Base-by-base conservation (phyloP, 768 basidiomycete species). In the Cystobasidium ongulense region DNA sequence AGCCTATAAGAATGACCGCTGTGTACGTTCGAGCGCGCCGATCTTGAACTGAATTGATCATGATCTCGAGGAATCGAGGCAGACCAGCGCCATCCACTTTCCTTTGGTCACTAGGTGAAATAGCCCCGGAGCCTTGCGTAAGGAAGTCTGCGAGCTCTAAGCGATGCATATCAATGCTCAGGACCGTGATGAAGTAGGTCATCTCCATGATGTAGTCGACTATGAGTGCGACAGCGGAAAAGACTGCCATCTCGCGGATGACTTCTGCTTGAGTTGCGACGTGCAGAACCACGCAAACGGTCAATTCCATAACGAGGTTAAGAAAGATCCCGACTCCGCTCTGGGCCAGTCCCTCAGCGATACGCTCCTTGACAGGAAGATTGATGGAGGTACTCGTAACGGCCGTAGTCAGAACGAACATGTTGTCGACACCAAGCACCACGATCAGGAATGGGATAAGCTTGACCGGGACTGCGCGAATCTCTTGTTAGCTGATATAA, bases 181-280 rank as follows among this genome's bases (percentile, higher is more conserved):
- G 83, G 31, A 96, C 92, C 7, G 94, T 90, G 76, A 94, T 84
- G 82, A 95, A 97, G 82, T 97, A 95, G 0, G 92, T 96, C 79
- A 96, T 91, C 18, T 95, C 89, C 74, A 98, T 85, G 83, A 94
- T 95, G 92, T 92, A 98, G 80, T 98, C 94, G 18, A 92, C 93
- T 35, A 97, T 89, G 25, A 97, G 85, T 13, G 97, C 92, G 27
- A 97, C 92, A 53, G 92, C 88, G 0, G 92, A 92, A 80, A 98
- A 97, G 1, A 62, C 59, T 33, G 27, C 63, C 62, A 54, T 67
- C 36, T 63, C 74, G 8, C 38, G 21, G 33, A 70, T 73, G 7
- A 27, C 57, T 29, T 53, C 91, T 89, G 52, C 91, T 89, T 18
- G 84, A 53, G 50, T 81, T 43, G 71, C 72, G 85, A 53, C 89